Evolutionary conservation across 2,329 filamentous ascomycete genomes (phyloP).

Genomic region (Moelleriella libera): DNA sequence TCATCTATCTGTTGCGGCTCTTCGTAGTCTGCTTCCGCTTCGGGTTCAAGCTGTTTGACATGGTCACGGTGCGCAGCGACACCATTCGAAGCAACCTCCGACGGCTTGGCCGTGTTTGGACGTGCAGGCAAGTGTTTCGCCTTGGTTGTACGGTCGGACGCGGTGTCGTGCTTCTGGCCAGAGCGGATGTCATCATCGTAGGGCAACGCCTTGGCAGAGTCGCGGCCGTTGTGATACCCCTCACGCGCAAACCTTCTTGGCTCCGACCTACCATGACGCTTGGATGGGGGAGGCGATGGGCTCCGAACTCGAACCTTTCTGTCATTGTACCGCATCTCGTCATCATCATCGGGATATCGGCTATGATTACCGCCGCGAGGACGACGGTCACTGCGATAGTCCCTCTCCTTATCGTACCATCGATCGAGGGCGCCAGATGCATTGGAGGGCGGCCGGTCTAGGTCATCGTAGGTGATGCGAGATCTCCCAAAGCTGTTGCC

Average conservation of each 20-base stretch:
- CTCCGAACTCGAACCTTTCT: conserved; percentile 43
- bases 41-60: conserved; percentile 10
- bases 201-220: conserved; percentile 2
- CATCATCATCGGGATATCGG: conserved; percentile 22
- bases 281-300: conserved; percentile 30
- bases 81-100: conserved; percentile 26
- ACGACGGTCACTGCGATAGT: conserved; percentile 22
- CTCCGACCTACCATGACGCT: conserved; percentile 20
- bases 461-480: conserved; percentile 39
- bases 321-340: conserved; percentile 19
- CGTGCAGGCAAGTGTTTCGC: conserved; percentile 42
- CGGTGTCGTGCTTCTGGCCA: conserved; percentile 34
- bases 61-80: conserved; percentile 7
- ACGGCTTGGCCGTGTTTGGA: conserved; percentile 55
- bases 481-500: conserved; percentile 31
- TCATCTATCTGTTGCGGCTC: conserved; percentile 57
- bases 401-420: not conserved
- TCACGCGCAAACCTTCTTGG: conserved; percentile 19
- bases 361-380: conserved; percentile 10
- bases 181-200: conserved; percentile 3
- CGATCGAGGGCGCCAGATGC: conserved; percentile 1
- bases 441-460: conserved; percentile 33
- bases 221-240: conserved; percentile 5
- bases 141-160: conserved; percentile 49
- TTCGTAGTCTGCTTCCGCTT: conserved; percentile 29